Conservation (phyloP, 768 basidiomycete genomes). For the Podaxis rugospora region DNA sequence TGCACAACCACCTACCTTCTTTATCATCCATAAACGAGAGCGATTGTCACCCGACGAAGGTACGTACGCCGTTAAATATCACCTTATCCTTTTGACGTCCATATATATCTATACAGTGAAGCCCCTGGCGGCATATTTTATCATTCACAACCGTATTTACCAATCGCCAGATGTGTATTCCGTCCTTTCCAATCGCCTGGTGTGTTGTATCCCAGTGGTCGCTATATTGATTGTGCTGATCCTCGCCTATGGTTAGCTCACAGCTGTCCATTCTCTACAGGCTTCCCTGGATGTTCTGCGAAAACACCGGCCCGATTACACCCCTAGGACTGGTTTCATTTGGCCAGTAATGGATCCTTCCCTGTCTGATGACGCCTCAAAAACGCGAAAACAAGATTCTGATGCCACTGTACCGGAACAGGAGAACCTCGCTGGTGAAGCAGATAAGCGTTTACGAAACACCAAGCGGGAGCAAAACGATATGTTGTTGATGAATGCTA, state of each 20-base stretch:
- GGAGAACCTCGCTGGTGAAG: conserved; percentile 10
- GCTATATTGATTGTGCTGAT: not conserved
- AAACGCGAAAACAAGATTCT: conserved; percentile 10
- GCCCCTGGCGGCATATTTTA: conserved; percentile 80
- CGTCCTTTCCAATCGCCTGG: conserved; percentile 79
- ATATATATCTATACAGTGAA: conserved; percentile 42
- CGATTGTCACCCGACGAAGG: conserved; percentile 82
- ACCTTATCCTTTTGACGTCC: conserved; percentile 6
- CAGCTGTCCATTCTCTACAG: conserved; percentile 67
- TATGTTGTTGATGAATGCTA: conserved; percentile 67
- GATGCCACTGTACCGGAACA: conserved; percentile 8
- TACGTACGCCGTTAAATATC: conserved; percentile 25
- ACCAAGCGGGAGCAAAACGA: conserved; percentile 64
- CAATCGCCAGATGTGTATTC: conserved; percentile 84
- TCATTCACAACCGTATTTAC: conserved; percentile 86
- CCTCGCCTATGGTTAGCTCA: conserved; percentile 40
- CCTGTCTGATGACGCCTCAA: conserved; percentile 19
- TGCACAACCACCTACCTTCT: conserved; percentile 73
- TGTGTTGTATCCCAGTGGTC: conserved; percentile 26
- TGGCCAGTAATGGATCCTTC: conserved; percentile 77
- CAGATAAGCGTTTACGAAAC: conserved; percentile 20
- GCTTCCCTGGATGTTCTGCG: conserved; percentile 73
- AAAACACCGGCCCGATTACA: conserved; percentile 73
- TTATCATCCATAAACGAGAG: conserved; percentile 88
- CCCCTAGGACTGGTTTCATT: conserved; percentile 76